Evolutionary conservation across 495 filamentous ascomycete species (phyloP), one percentile per base, ranked within the genome.

Genomic region (Aspergillus sclerotiicarbonarius): DNA sequence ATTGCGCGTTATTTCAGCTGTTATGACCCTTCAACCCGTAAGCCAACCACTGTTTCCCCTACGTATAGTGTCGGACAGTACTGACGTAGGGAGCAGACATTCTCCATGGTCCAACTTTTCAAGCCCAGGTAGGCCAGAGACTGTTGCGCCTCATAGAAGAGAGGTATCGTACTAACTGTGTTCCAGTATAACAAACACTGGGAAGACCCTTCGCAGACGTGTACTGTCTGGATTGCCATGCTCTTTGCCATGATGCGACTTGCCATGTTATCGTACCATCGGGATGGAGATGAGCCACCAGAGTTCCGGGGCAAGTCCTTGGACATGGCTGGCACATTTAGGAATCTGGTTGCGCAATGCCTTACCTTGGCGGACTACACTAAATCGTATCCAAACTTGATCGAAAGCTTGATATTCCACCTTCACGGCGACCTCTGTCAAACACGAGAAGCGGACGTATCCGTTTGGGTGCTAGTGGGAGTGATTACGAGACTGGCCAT

Each of bases 371-470:
- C 90, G 3, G 92, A 98, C 69, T 96, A 93, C 66, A 93, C 91
- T 1, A 93, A 91, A 68, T 89, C 92, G 20, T 80, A 88, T 25
- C 86, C 84, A 39, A 86, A 92, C 67, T 89, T 93, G 48, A 86
- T 98, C n/a, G 94, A 98, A 70, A 87, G 91, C 6, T 76, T 99
- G 62, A 76, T 95, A 21, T 85, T 98, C 32, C 90, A 96, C 71
- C 74, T 95, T 32, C 86, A 90, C 65, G 87, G 89, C 32, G 90
- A 96, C 72, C 89, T 89, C 64, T 82, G 83, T 16, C 83, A 89
- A 54, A 87, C 85, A 45, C 86, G 85, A 73, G 91, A 96, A 61
- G 82, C 89, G 10, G 92, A 97, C 57, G 77, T 89, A 9, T 88
- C 86, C 10, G 77, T 95, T 9, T 95, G 92, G 87, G 77, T 96